A percentile compares a stretch with the other conserved stretches of the same genome.
Evolutionary conservation across 306 rosid species (phyloP).

Genomic region (Dryas drummondii): DNA sequence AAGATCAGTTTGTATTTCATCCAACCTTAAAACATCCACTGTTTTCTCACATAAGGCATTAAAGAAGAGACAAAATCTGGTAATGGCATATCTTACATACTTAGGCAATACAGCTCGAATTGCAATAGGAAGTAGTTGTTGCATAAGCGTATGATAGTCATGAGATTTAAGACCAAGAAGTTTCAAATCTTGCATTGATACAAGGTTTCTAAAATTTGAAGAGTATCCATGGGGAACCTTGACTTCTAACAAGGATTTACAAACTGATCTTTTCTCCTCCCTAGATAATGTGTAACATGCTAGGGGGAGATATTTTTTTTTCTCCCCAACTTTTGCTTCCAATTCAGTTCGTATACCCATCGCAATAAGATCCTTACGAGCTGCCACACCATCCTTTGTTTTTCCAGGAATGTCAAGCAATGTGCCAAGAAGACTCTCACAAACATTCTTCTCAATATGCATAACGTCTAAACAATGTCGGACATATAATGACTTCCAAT

Average conservation of each 20-base stretch:
- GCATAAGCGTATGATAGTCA: constrained; percentile 7
- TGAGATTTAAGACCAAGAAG: neutral
- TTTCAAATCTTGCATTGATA: neutral
- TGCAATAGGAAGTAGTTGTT: neutral
- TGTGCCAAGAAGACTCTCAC: neutral
- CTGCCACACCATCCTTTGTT: neutral
- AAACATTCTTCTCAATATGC: constrained; percentile 12
- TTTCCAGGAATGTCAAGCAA: constrained; percentile 7
- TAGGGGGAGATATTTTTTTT: neutral
- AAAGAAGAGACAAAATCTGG: neutral
- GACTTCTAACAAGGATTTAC: neutral
- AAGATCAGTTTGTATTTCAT: neutral
- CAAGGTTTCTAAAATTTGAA: neutral
- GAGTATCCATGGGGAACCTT: neutral
- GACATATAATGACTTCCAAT: neutral
- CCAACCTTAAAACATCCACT: neutral
- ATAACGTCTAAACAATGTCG: neutral
- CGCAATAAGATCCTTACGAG: neutral
- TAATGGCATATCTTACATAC: neutral
- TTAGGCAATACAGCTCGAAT: constrained; percentile 1
- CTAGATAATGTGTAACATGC: neutral
- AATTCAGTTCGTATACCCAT: neutral
- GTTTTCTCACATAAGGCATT: neutral
- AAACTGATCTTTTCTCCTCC: neutral
- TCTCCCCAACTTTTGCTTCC: neutral